Evolutionary conservation across 2,329 filamentous ascomycete species (phyloP).

Genomic region (Lizonia empirigonia): DNA sequence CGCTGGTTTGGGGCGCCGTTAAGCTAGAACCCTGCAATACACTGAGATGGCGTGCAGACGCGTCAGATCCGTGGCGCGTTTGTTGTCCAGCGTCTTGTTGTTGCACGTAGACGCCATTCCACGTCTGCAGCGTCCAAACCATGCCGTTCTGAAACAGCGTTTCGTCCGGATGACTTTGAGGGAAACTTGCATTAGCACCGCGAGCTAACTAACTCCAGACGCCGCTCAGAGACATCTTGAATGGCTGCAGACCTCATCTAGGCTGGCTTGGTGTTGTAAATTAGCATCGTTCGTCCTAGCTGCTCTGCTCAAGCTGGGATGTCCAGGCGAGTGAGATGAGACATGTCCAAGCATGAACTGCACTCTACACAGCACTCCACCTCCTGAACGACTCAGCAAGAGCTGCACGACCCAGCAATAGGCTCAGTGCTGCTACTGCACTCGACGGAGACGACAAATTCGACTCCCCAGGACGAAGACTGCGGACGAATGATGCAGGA

Average conservation of each 20-base stretch:
- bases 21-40: conserved; percentile 6
- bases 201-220: conserved; percentile 1
- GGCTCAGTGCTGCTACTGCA: too few relatives aligned
- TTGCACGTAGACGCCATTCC: neutral
- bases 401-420: too few relatives aligned
- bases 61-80: neutral
- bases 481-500: too few relatives aligned
- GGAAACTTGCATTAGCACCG: conserved; percentile 3
- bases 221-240: too few relatives aligned
- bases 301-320: too few relatives aligned
- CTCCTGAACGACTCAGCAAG: too few relatives aligned
- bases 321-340: neutral
- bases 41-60: conserved; percentile 7
- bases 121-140: neutral
- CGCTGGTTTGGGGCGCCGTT: conserved; percentile 14
- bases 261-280: neutral
- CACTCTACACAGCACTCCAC: too few relatives aligned
- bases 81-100: neutral
- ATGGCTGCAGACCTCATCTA: neutral
- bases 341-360: too few relatives aligned
- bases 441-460: too few relatives aligned
- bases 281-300: too few relatives aligned
- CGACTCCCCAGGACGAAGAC: too few relatives aligned
- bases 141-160: neutral
- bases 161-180: neutral